A percentile compares a stretch with the other conserved stretches of the same genome.
Evolutionary conservation across 768 basidiomycete genomes (phyloP).

Genomic region (Phanerodontia chrysosporium): DNA sequence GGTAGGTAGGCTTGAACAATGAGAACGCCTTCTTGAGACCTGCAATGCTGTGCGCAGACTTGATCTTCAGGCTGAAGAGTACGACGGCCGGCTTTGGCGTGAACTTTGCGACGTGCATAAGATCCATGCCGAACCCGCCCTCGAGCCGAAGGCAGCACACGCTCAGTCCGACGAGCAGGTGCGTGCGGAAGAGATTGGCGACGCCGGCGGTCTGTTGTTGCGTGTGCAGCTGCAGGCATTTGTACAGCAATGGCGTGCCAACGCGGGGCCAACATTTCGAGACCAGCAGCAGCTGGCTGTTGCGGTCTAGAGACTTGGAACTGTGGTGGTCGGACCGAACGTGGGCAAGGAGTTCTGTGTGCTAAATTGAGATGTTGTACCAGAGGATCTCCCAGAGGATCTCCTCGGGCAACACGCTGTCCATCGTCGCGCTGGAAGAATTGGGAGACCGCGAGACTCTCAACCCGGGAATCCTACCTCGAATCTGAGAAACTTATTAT

Average conservation of each 20-base stretch:
- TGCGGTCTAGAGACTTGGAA: background rate
- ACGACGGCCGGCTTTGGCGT: too few species aligned
- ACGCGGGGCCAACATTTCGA: background rate
- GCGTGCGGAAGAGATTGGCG: background rate
- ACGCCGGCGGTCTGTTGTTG: background rate
- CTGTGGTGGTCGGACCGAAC: background rate
- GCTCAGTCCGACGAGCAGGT: background rate
- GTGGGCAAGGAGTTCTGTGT: background rate
- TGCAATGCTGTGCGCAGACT: too few species aligned
- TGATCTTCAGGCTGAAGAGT: too few species aligned
- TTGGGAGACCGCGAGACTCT: too few species aligned
- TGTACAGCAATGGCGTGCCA: constrained; percentile 1
- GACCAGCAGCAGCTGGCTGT: background rate
- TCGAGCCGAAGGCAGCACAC: background rate
- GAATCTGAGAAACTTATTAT: too few species aligned
- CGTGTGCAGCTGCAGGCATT: background rate
- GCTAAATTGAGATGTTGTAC: background rate
- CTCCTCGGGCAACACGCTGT: background rate
- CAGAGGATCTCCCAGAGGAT: background rate
- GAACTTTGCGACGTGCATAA: background rate
- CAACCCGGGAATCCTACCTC: too few species aligned
- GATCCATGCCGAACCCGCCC: background rate
- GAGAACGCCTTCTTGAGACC: too few species aligned
- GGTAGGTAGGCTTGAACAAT: too few species aligned
- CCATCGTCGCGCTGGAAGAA: background rate